phyloP scores from a whole-genome alignment of 176 grass and related monocot genomes.

The Themeda triandra region DNA sequence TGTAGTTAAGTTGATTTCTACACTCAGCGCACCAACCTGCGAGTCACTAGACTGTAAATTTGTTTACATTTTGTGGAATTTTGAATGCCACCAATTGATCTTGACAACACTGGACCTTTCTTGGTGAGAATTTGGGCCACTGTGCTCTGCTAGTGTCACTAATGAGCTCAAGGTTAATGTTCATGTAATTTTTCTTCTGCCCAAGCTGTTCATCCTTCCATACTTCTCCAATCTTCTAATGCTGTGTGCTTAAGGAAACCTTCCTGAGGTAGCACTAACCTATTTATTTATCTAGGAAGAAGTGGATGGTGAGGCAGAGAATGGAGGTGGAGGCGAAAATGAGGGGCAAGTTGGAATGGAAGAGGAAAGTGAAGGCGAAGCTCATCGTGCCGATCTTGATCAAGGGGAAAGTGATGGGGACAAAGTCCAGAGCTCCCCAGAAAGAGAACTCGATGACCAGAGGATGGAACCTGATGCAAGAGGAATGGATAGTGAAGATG shows the following conservation, averaged over 20 bases:
- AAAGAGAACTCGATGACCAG: conserved; percentile 66
- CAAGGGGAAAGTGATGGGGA: conserved; percentile 74
- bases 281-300: conserved; percentile 59
- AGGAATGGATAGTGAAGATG: conserved; percentile 71
- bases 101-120: not conserved
- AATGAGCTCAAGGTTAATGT: no score
- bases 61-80: not conserved
- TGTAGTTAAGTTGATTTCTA: not conserved
- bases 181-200: conserved; percentile 12
- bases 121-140: not conserved
- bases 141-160: not conserved
- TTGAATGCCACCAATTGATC: not conserved
- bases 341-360: conserved; percentile 85
- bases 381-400: conserved; percentile 49
- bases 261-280: conserved; percentile 10
- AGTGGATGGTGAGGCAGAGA: conserved; percentile 78
- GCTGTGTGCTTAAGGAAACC: not conserved
- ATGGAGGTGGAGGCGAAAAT: conserved; percentile 65
- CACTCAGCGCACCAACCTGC: not conserved
- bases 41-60: not conserved
- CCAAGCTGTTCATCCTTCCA: not conserved
- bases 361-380: conserved; percentile 85
- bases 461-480: conserved; percentile 51
- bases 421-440: conserved; percentile 66
- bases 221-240: not conserved